phyloP scores from a whole-genome alignment of 2,329 filamentous ascomycete species.

The Mycogone perniciosa region DNA sequence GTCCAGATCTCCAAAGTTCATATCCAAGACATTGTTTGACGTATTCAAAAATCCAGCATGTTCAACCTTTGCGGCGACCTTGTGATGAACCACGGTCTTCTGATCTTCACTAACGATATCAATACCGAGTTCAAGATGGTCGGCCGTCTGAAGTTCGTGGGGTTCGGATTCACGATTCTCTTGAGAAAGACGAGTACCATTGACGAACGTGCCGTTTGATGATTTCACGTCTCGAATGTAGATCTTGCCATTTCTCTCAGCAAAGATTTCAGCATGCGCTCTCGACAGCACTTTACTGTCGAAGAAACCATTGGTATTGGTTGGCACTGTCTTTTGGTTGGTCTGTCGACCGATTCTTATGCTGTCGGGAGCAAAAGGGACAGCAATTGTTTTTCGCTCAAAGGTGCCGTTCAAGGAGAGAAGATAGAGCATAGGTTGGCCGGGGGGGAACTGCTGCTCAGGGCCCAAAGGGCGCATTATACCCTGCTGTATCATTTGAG shows the following conservation, averaged over 20 bases:
- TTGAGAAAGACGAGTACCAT: slow-evolving; percentile 79
- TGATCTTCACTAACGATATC: slow-evolving; percentile 99
- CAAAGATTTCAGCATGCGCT: slow-evolving; percentile 95
- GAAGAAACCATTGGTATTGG: slow-evolving; percentile 87
- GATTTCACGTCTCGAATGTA: slow-evolving; percentile 98
- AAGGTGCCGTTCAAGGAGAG: slow-evolving; percentile 93
- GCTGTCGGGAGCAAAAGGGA: slow-evolving; percentile 90
- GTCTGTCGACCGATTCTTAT: slow-evolving; percentile 93
- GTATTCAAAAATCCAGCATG: slow-evolving; percentile 79
- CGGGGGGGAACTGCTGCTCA: slow-evolving; percentile 54
- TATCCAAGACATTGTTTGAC: slow-evolving; percentile 71
- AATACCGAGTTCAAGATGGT: slow-evolving; percentile 91
- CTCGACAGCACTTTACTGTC: slow-evolving; percentile 96
- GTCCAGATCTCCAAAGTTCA: slow-evolving; percentile 89
- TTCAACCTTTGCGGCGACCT: slow-evolving; percentile 94
- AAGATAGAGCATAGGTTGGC: slow-evolving; percentile 75
- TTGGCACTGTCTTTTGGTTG: slow-evolving; percentile 92
- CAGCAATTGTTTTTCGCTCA: slow-evolving; percentile 90
- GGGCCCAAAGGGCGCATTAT: slow-evolving; percentile 57
- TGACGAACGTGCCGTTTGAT: slow-evolving; percentile 97
- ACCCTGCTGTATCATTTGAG: slow-evolving; percentile 37
- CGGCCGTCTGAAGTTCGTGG: slow-evolving; percentile 83
- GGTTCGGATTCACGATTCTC: slow-evolving; percentile 97
- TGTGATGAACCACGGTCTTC: slow-evolving; percentile 97
- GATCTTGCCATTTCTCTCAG: slow-evolving; percentile 76